Base-by-base conservation (phyloP, 805 yeast species). In the Myxozyma nipponensis region DNA sequence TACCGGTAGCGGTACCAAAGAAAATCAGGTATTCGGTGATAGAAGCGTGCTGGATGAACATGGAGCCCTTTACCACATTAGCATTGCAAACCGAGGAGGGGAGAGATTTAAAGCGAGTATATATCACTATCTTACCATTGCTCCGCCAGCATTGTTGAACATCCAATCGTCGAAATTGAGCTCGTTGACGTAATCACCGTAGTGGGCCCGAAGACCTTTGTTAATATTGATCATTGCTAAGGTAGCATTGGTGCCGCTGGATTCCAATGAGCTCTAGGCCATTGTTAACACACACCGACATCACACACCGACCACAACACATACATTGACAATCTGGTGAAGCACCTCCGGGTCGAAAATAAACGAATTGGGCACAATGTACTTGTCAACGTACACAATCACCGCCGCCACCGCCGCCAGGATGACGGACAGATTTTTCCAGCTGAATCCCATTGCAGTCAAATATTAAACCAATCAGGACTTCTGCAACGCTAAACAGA, bases 61-160 rank as follows among this genome's bases (percentile, higher is more conserved):
- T 91, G 48, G 89, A 81, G 34, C 76, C 76, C 59, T 55, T 26
- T 7, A 39, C 7, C 10, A 21, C 32, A 28, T 35, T 26, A 34
- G 45, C 44, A 4, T 28, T 19, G 18, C 3, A 5, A 9, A 18
- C 4, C 4, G 7, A 30, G n/a, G n/a, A 21, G 9, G 17, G 25
- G n/a, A 7, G 19, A 22, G 17, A 13, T 4, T 13, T 39, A 13
- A 30, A 37, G n/a, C 26, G 18, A 6, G 17, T 13, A 34, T 17
- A 23, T 22, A n/a, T 6, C 10, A 38, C 34, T 23, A 0, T n/a
- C 47, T 6, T 23, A 55, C 60, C 98, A 93, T 93, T 46, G 98
- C 98, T 60, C 96, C 96, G 48, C 98, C 98, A 2, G 98, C 98
- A 63, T 87, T 88, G 77, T 93, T 93, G 78, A 82, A 91, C 45